Percentiles rank a stretch among this genome's conserved stretches.
These are phyloP conservation scores for Cyberlindnera lachancei DNA, from an alignment of 805 yeast species.

Conservation along the genomic window DNA sequence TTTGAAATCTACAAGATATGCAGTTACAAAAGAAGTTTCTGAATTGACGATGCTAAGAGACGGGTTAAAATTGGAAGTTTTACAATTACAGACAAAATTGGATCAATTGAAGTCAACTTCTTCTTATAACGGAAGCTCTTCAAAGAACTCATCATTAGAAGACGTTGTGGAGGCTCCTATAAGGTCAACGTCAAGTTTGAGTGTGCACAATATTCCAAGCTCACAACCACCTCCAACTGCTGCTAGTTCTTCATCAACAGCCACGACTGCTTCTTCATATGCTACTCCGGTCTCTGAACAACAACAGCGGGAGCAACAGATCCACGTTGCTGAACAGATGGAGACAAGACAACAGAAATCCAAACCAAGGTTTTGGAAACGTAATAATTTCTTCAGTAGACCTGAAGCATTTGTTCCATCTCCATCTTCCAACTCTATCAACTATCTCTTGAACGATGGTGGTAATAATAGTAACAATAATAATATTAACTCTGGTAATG, in stretches of 20 bases:
- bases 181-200: constrained; percentile 4
- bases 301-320: too few species aligned
- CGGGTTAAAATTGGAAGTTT: constrained; percentile 35
- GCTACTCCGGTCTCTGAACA: not conserved
- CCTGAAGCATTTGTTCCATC: constrained; percentile 15
- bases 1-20: constrained; percentile 36
- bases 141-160: constrained; percentile 7
- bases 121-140: constrained; percentile 3
- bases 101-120: constrained; percentile 13
- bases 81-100: constrained; percentile 12
- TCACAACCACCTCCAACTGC: constrained; percentile 4
- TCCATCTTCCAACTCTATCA: constrained; percentile 15
- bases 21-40: constrained; percentile 42
- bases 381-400: constrained; percentile 16
- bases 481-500: too few species aligned
- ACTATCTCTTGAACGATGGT: constrained; percentile 9
- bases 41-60: constrained; percentile 41
- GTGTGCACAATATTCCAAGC: constrained; percentile 4
- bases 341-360: constrained; percentile 16
- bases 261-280: not conserved
- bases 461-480: too few species aligned
- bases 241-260: constrained; percentile 1
- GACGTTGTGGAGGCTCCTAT: constrained; percentile 3
- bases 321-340: constrained; percentile 5
- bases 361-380: constrained; percentile 27